Evolutionary conservation across 148 eudicot species (phyloP).

Genomic region (Vaccinium corymbosum): DNA sequence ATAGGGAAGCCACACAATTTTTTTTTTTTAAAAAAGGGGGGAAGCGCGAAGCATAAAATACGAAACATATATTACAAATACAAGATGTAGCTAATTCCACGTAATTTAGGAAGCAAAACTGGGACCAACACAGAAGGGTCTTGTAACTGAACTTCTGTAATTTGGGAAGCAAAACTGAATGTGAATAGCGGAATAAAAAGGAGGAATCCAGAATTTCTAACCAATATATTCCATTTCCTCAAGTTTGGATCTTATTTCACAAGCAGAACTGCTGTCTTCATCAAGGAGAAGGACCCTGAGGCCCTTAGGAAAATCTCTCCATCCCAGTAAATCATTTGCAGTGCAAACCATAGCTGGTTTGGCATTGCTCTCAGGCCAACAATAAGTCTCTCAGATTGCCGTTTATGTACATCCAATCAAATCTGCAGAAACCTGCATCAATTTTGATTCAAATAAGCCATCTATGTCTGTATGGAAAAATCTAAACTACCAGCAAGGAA

Average conservation of each 20-base stretch:
- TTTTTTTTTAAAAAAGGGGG: too few relatives aligned
- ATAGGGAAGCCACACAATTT: neutral
- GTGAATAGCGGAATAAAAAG: neutral
- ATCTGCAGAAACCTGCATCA: slow-evolving; percentile 21
- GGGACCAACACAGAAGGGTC: neutral
- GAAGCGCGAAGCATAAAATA: neutral
- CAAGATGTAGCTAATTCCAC: neutral
- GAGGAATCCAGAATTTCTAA: slow-evolving; percentile 20
- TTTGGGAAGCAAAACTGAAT: neutral
- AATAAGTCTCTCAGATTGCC: neutral
- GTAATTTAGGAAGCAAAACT: too few relatives aligned
- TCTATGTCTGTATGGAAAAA: neutral
- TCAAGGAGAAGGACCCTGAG: slow-evolving; percentile 77
- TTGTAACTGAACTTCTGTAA: neutral
- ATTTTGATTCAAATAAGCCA: neutral
- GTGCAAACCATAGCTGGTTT: slow-evolving; percentile 78
- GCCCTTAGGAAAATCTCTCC: slow-evolving; percentile 91
- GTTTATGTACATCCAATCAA: slow-evolving; percentile 17
- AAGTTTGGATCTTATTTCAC: slow-evolving; percentile 63
- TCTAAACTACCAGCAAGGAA: neutral
- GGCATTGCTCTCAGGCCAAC: slow-evolving; percentile 53
- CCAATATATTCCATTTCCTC: slow-evolving; percentile 75
- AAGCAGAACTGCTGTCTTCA: slow-evolving; percentile 48
- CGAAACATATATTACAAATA: neutral
- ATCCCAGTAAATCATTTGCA: slow-evolving; percentile 64